Evolutionary conservation across 2,329 filamentous ascomycete genomes (phyloP), one percentile per base, ranked within the genome.

Genomic region (Pseudogymnoascus sp.): DNA sequence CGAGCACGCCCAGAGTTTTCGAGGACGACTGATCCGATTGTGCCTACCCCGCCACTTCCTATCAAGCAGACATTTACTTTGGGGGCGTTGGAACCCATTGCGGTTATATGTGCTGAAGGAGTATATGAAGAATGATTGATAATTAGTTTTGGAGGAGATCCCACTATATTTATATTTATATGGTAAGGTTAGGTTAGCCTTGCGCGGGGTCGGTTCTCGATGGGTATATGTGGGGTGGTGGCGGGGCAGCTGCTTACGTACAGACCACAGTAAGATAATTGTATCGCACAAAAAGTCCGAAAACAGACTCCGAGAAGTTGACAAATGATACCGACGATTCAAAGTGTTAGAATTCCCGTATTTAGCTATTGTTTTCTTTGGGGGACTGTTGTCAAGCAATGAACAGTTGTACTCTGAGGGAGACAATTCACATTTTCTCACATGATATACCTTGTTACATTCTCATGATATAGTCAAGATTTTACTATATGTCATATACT

Each of bases 31-130:
- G 66, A 67, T 10, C 65, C 67, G 62, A 69, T 66, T 5, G 67
- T 70, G 4, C 68, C 68, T n/a, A 70, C 67, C n/a, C 65, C 66
- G 5, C 68, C 68, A 58, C 65, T 65, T 4, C 68, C 68, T 2
- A 69, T 62, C 1, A 70, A 62, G 7, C 69, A 65, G 10, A 70
- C 63, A 48, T 68, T 68, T 9, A 58, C 33, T 60, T 66, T 55
- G 33, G 48, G 48, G 15, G 48, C 29, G 48, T 55, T 9, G 15
- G 48, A 55, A 33, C 48, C 48, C 48, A 55, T 55, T 21, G 48
- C 15, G 15, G 48, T 35, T 35, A 15, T 33, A 33, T 55, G 29
- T 10, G 29, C 21, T 33, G 44, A 27, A 31, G 9, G 29, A 8
- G 15, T 55, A 55, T 55, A 55, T 55, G 29, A 13, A 5, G 48